Percentiles rank a stretch among this genome's conserved stretches.
Conservation (phyloP, 1,284 basidiomycete genomes). For the Rhodotorula sp. region DNA sequence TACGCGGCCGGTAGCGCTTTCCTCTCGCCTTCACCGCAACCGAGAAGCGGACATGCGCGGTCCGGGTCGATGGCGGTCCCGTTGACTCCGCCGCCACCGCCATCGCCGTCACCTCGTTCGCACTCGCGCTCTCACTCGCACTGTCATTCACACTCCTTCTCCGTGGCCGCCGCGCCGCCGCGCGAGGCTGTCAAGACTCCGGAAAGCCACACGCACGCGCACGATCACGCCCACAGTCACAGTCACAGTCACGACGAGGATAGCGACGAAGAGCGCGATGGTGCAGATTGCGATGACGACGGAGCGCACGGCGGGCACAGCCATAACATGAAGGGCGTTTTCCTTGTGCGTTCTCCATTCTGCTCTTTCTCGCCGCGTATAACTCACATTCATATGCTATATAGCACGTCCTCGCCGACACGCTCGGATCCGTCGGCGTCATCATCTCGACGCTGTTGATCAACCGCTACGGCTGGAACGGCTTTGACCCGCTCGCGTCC, state of each 20-base stretch:
- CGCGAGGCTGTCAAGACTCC: not conserved
- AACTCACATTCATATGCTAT: conserved; percentile 6
- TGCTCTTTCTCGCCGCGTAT: not conserved
- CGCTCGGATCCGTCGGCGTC: conserved; percentile 87
- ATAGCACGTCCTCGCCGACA: conserved; percentile 55
- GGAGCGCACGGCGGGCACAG: conserved; percentile 62
- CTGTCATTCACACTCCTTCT: not conserved
- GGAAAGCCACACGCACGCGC: not conserved
- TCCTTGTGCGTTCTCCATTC: conserved; percentile 62
- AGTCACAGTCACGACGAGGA: conserved; percentile 35
- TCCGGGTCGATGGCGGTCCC: not conserved
- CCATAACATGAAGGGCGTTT: conserved; percentile 99
- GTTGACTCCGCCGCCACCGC: not conserved
- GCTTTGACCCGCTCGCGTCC: conserved; percentile 97
- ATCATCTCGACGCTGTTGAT: conserved; percentile 96
- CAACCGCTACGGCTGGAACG: conserved; percentile 97
- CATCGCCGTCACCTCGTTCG: conserved; percentile 1
- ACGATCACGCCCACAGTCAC: conserved; percentile 20
- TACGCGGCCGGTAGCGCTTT: not conserved
- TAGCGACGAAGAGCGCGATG: conserved; percentile 53
- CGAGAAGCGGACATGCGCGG: not conserved
- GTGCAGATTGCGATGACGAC: conserved; percentile 49
- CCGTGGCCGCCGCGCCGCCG: too few species aligned
- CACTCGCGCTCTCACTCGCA: conserved; percentile 3
- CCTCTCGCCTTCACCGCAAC: not conserved